Conservation (phyloP, 192 early-diverging fungal genomes). For the Podila epigama region DNA sequence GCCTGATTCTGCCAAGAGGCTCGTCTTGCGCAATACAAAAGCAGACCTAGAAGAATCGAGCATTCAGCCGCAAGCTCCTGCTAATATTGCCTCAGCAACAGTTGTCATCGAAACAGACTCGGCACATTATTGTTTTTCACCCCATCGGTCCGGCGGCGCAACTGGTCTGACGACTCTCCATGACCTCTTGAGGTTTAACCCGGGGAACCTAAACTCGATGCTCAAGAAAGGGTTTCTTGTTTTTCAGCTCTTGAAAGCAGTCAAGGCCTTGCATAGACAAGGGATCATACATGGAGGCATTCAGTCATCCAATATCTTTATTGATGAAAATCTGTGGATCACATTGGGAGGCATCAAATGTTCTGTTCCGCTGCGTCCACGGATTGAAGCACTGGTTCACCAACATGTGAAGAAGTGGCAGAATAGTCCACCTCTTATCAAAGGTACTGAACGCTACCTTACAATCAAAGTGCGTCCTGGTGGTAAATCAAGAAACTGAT, state of each 20-base stretch:
- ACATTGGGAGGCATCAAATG: slow-evolving; percentile 61
- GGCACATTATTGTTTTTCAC: slow-evolving; percentile 61
- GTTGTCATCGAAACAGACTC: slow-evolving; percentile 57
- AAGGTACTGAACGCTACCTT: not conserved
- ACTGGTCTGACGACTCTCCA: slow-evolving; percentile 56
- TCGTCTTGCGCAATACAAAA: not conserved
- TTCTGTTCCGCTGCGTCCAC: slow-evolving; percentile 32
- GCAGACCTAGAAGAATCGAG: slow-evolving; percentile 14
- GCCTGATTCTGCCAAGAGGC: slow-evolving; percentile 11
- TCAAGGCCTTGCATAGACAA: slow-evolving; percentile 58
- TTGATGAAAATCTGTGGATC: slow-evolving; percentile 70
- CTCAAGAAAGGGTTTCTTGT: slow-evolving; percentile 69
- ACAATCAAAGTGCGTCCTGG: no score
- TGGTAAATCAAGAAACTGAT: no score
- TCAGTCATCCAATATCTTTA: slow-evolving; percentile 59
- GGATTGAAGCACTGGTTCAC: not conserved
- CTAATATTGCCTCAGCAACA: slow-evolving; percentile 27
- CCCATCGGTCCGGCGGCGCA: slow-evolving; percentile 53
- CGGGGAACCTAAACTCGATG: slow-evolving; percentile 61
- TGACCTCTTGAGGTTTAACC: slow-evolving; percentile 66
- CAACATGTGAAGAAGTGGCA: not conserved
- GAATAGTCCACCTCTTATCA: not conserved
- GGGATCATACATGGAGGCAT: slow-evolving; percentile 67
- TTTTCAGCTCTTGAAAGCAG: slow-evolving; percentile 61
- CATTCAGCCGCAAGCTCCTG: not conserved